Evolutionary conservation across 176 grass and related monocot species (phyloP).

Genomic region (Cocos nucifera): DNA sequence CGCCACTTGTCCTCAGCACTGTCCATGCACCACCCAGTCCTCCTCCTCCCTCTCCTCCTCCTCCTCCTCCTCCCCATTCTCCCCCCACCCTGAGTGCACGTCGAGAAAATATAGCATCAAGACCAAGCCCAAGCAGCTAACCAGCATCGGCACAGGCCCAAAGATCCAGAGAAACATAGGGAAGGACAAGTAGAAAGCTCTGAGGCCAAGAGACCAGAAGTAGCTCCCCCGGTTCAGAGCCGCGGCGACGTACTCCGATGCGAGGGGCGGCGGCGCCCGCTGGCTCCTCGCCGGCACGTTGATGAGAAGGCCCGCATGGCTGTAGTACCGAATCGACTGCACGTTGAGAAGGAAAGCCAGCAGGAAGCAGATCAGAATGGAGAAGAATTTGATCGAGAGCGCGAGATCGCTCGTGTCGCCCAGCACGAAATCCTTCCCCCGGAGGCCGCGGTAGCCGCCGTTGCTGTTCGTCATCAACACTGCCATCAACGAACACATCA

Average conservation of each 20-base stretch:
- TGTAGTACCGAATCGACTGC: constrained; percentile 83
- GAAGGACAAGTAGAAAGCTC: constrained; percentile 69
- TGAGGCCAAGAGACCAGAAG: constrained; percentile 78
- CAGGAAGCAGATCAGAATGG: constrained; percentile 68
- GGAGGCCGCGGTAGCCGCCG: neutral
- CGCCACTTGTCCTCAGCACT: too few species aligned
- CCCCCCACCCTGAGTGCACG: too few species aligned
- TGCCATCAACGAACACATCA: neutral
- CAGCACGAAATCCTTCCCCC: constrained; percentile 4
- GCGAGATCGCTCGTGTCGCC: constrained; percentile 21
- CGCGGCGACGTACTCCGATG: constrained; percentile 35
- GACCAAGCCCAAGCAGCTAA: too few species aligned
- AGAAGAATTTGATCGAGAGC: constrained; percentile 56
- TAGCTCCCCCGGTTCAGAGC: constrained; percentile 62
- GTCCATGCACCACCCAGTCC: too few species aligned
- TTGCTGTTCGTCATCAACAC: neutral
- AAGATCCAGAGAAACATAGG: constrained; percentile 85
- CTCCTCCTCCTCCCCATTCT: too few species aligned
- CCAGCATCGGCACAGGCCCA: constrained; percentile 70
- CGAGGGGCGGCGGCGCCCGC: neutral
- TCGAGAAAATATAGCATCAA: too few species aligned
- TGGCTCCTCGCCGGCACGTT: constrained; percentile 29
- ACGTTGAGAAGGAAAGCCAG: constrained; percentile 76
- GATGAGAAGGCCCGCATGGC: constrained; percentile 53
- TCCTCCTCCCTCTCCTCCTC: too few species aligned